Evolutionary conservation across 441 rosid genomes (phyloP), one percentile per base, ranked within the genome.

Genomic region (Hura crepitans): DNA sequence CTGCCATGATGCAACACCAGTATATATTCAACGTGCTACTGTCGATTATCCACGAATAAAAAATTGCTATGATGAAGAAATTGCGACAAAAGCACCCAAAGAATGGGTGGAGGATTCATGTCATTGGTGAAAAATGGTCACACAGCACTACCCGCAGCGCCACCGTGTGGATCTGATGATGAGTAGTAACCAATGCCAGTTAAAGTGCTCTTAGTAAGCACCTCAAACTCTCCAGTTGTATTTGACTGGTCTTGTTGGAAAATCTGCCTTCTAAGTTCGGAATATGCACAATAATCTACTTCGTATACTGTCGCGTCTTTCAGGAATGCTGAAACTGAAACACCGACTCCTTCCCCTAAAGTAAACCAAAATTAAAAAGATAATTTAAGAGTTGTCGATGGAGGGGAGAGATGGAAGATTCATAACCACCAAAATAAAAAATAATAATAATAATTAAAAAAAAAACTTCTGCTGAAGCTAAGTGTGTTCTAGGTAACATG

Each of bases 341-440:
- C 84, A 25, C 92, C 91, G 18, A 91, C 93, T 69, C 90, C 97
- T 83, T 90, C 96, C 80, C 96, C 98, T 91, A 84, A 75, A 64
- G 56, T n/a, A n/a, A 51, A 53, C 30, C 25, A 17, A 53, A 37
- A 65, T 2, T 18, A 5, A 12, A 0, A 56, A 27, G 61, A 56
- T 55, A 2, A 55, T 10, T 25, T 5, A 10, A 18, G 3, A 2
- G 14, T 25, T 23, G 11, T 11, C 14, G n/a, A n/a, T 54, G 3
- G 14, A 4, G n/a, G 23, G 30, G 30, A 20, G 25, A 11, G 56
- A 7, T 22, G 31, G 37, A 43, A 42, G 35, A 62, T 14, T 42
- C 10, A 62, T 62, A 49, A 62, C 50, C 46, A 42, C 43, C 2
- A 39, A 51, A 62, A 46, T 5, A 35, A 35, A 55, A 55, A 18